Evolutionary conservation across 2,329 filamentous ascomycete genomes (phyloP).

Genomic region (Stagonosporopsis rhizophila): DNA sequence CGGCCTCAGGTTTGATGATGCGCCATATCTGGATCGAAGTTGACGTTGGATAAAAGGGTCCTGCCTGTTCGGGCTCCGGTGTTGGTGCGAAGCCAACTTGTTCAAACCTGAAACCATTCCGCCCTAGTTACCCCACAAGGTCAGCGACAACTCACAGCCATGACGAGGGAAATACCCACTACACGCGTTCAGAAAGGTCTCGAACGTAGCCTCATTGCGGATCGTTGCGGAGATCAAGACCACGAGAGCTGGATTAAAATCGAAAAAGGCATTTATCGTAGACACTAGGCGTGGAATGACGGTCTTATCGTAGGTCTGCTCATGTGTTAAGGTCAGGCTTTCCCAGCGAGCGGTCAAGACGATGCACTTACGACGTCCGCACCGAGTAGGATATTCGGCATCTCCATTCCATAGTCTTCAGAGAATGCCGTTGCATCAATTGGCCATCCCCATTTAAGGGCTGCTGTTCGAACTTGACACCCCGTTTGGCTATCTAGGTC

Average conservation of each 20-base stretch:
- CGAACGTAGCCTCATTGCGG: slow-evolving; percentile 73
- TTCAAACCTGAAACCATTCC: slow-evolving; percentile 46
- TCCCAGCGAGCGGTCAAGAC: slow-evolving; percentile 14
- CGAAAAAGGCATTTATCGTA: slow-evolving; percentile 69
- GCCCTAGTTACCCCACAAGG: slow-evolving; percentile 48
- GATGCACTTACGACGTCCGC: slow-evolving; percentile 68
- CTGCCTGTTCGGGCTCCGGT: slow-evolving; percentile 56
- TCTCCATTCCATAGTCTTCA: slow-evolving; percentile 56
- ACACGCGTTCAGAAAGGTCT: slow-evolving; percentile 68
- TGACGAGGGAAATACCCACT: slow-evolving; percentile 51
- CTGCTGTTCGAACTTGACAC: slow-evolving; percentile 56
- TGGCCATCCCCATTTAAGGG: slow-evolving; percentile 70
- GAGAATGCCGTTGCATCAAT: slow-evolving; percentile 66
- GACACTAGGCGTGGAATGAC: slow-evolving; percentile 69
- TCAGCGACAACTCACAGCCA: slow-evolving; percentile 41
- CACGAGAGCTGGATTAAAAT: slow-evolving; percentile 61
- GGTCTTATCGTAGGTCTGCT: slow-evolving; percentile 71
- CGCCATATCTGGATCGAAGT: slow-evolving; percentile 66
- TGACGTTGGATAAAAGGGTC: slow-evolving; percentile 70
- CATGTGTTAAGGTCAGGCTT: slow-evolving; percentile 24
- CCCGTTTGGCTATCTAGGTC: slow-evolving; percentile 52
- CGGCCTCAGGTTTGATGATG: slow-evolving; percentile 43
- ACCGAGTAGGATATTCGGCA: slow-evolving; percentile 71
- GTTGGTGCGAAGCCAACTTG: slow-evolving; percentile 42
- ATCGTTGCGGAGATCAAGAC: slow-evolving; percentile 75